A percentile compares a stretch with the other conserved stretches of the same genome.
phyloP scores from a whole-genome alignment of 2,329 filamentous ascomycete genomes.

The Venturia aucupariae region DNA sequence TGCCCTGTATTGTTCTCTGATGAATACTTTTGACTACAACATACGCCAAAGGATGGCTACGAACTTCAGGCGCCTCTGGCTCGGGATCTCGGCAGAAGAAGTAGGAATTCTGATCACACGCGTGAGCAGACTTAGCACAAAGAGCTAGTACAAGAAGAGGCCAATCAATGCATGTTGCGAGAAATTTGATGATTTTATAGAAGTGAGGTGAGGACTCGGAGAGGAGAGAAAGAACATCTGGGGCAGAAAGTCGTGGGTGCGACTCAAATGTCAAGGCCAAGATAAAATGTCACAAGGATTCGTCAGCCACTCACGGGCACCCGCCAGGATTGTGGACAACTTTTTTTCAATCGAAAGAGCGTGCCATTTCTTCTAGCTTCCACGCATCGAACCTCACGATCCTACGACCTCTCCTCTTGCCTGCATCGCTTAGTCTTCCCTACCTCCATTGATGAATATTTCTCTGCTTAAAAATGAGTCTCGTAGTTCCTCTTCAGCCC shows the following conservation, averaged over 20 bases:
- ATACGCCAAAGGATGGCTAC: too few relatives aligned
- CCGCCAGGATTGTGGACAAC: neutral
- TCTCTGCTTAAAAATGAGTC: conserved; percentile 22
- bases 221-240: too few relatives aligned
- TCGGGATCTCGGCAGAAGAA: too few relatives aligned
- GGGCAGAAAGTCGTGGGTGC: neutral
- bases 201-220: too few relatives aligned
- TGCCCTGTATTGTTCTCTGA: too few relatives aligned
- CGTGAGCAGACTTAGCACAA: too few relatives aligned
- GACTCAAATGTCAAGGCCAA: neutral
- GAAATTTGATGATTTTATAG: too few relatives aligned
- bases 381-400: neutral
- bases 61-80: too few relatives aligned
- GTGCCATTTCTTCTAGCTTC: neutral
- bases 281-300: neutral
- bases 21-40: too few relatives aligned
- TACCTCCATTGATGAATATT: neutral
- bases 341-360: conserved; percentile 5
- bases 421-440: neutral
- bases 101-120: too few relatives aligned
- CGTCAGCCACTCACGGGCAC: neutral
- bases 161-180: too few relatives aligned
- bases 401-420: neutral
- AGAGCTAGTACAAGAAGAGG: too few relatives aligned
- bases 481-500: conserved; percentile 26